Conservation (phyloP, 352 stramenopile species). For the Blastocystis sp. region DNA sequence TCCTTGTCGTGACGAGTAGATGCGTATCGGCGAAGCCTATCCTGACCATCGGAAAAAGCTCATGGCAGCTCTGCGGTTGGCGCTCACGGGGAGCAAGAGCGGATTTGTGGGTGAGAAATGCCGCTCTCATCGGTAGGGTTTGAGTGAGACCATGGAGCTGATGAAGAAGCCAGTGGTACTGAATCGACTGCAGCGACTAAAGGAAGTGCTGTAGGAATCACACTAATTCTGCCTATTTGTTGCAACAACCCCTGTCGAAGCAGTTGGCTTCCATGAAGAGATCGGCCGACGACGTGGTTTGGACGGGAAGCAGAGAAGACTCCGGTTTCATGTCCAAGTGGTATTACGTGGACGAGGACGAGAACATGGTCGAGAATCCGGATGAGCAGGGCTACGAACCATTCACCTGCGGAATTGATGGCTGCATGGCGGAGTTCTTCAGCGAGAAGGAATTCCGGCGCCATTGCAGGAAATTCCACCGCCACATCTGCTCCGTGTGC, state of each 20-base stretch:
- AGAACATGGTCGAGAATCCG: neutral
- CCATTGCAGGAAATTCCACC: neutral
- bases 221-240: neutral
- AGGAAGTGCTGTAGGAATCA: neutral
- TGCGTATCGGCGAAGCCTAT: neutral
- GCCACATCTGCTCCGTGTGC: neutral
- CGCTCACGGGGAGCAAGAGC: constrained; percentile 27
- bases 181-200: neutral
- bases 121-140: constrained; percentile 18
- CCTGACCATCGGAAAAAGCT: constrained; percentile 19
- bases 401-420: constrained; percentile 3
- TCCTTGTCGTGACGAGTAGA: neutral
- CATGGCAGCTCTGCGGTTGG: constrained; percentile 32
- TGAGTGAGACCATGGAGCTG: constrained; percentile 57
- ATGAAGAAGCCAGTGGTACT: constrained; percentile 6
- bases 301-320: neutral
- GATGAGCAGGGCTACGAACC: neutral
- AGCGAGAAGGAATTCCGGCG: neutral
- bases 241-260: neutral
- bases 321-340: neutral
- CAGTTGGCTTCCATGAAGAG: constrained; percentile 6
- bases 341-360: neutral
- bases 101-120: constrained; percentile 18
- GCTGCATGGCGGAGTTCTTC: constrained; percentile 1
- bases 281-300: neutral